These are phyloP conservation scores for Nasturtium officinale DNA, from an alignment of 345 rosid species.

Conservation along the genomic window DNA sequence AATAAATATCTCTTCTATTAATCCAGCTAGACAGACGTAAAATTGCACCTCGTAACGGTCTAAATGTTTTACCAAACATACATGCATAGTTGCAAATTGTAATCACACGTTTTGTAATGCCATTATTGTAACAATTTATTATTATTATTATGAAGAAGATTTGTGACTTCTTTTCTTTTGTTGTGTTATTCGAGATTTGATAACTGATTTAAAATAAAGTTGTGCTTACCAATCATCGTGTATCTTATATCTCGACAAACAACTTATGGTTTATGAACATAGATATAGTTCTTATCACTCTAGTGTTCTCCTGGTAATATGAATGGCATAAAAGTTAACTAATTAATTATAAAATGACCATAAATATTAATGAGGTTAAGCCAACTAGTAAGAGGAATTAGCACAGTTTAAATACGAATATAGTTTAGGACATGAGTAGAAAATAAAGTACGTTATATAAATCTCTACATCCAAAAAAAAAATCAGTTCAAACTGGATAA, in stretches of 20 bases:
- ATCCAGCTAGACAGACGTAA: background rate
- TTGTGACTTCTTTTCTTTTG: background rate
- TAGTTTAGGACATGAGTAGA: no score
- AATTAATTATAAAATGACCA: no score
- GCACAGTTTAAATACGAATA: no score
- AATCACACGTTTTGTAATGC: background rate
- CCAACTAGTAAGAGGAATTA: no score
- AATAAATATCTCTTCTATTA: background rate
- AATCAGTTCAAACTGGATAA: no score
- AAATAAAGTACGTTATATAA: no score
- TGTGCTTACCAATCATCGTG: slow-evolving; percentile 12
- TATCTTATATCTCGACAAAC: slow-evolving; percentile 5
- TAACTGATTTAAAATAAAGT: slow-evolving; percentile 6
- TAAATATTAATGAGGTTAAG: no score
- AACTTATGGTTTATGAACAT: slow-evolving; percentile 2
- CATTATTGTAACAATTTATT: background rate
- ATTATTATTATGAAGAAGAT: background rate
- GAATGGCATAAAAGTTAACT: no score
- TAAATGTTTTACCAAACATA: background rate
- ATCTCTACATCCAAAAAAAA: no score
- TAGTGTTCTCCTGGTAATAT: no score
- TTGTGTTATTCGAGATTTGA: slow-evolving; percentile 5
- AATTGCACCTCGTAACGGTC: background rate
- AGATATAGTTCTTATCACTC: background rate
- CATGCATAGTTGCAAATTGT: background rate